Evolutionary conservation across 1,139 yeast species (phyloP).

Genomic region (Yamadazyma friedrichii): DNA sequence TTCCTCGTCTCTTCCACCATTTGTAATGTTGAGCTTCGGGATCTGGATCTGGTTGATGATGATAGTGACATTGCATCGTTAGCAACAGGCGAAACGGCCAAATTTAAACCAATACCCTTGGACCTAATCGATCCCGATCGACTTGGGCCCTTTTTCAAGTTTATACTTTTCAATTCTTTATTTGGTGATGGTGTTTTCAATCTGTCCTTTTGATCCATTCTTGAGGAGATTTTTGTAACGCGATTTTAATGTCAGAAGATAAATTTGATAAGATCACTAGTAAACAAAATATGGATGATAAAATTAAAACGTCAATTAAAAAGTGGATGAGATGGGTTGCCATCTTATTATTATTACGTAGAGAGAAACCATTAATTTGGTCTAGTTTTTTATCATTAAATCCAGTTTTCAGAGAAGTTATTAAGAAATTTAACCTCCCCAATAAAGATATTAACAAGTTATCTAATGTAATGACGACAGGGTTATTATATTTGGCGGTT

Average conservation of each 20-base stretch:
- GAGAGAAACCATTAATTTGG: conserved; percentile 29
- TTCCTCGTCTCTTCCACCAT: neutral
- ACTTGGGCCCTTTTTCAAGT: conserved; percentile 7
- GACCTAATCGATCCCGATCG: conserved; percentile 17
- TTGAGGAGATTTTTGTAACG: neutral
- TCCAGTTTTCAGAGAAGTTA: conserved; percentile 24
- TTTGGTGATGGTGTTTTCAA: conserved; percentile 9
- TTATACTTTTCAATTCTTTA: conserved; percentile 9
- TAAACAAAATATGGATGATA: neutral
- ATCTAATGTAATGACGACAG: conserved; percentile 25
- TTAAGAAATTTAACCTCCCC: neutral
- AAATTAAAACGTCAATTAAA: conserved; percentile 9
- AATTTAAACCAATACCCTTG: conserved; percentile 30
- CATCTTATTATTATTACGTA: conserved; percentile 23
- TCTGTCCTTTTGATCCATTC: conserved; percentile 1
- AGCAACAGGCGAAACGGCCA: conserved; percentile 30
- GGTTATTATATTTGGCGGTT: conserved; percentile 32
- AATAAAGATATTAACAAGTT: conserved; percentile 1
- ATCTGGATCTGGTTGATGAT: conserved; percentile 8
- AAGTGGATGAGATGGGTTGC: conserved; percentile 35
- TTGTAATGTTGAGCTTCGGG: conserved; percentile 3
- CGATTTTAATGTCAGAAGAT: conserved; percentile 4
- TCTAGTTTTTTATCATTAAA: conserved; percentile 34
- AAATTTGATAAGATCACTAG: neutral
- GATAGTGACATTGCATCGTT: neutral